phyloP scores from a whole-genome alignment of 495 filamentous ascomycete genomes.

The Aspergillus diversus region DNA sequence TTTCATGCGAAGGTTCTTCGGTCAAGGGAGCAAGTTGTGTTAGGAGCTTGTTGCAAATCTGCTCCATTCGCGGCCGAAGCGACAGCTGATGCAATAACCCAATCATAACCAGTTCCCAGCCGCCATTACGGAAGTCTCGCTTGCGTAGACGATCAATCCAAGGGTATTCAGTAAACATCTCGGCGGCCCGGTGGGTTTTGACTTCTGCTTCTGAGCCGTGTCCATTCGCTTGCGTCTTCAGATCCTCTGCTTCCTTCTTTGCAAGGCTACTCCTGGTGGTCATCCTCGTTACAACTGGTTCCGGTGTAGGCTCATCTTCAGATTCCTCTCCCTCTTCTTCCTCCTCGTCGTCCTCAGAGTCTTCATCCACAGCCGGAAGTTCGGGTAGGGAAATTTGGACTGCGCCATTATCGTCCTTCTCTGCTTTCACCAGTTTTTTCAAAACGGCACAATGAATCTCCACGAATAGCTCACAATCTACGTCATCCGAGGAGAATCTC shows the following conservation, averaged over 20 bases:
- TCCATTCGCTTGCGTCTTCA: conserved; percentile 54
- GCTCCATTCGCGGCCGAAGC: conserved; percentile 66
- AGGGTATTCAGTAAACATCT: conserved; percentile 66
- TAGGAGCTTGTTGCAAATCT: conserved; percentile 78
- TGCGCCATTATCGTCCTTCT: conserved; percentile 72
- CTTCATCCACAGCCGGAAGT: conserved; percentile 61
- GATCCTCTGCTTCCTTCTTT: conserved; percentile 71
- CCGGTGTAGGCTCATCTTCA: conserved; percentile 55
- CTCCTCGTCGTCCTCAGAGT: conserved; percentile 42
- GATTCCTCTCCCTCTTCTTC: conserved; percentile 60
- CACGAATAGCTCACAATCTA: conserved; percentile 83
- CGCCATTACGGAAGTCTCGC: conserved; percentile 86
- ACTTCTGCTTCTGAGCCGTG: conserved; percentile 37
- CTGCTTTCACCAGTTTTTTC: conserved; percentile 79
- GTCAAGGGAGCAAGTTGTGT: conserved; percentile 77
- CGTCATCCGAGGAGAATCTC: conserved; percentile 73
- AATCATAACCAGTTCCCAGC: conserved; percentile 88
- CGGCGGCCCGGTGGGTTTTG: conserved; percentile 73
- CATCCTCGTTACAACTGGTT: conserved; percentile 66
- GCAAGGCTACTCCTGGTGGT: conserved; percentile 84
- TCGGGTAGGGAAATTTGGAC: conserved; percentile 79
- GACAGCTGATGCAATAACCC: conserved; percentile 86
- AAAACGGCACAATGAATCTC: conserved; percentile 92
- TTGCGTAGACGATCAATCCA: conserved; percentile 85
- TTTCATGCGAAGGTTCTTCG: conserved; percentile 70